Evolutionary conservation across 2,329 filamentous ascomycete species (phyloP), one percentile per base, ranked within the genome.

Genomic region (Stemphylium vesicarium): DNA sequence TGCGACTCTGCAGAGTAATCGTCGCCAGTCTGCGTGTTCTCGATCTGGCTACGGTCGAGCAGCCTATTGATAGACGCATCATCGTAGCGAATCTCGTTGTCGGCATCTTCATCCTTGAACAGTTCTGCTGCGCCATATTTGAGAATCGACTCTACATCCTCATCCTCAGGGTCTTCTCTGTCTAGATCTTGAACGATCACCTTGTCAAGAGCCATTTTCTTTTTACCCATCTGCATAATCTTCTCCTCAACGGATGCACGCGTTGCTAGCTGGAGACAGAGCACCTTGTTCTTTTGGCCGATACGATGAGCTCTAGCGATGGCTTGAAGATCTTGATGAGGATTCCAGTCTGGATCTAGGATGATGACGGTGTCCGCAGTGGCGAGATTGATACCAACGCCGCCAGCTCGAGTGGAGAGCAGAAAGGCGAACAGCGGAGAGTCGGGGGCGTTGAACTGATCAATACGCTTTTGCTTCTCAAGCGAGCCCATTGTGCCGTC

Each of bases 331-430:
- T 99, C 96, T 75, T 99, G 95, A 70, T 99, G 95, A 0, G 95
- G 95, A 59, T 99, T 99, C 80, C 96, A 98, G 71, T 99, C 95
- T 0, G 92, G 92, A 66, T 99, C 93, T 63, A 98, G 86, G 62
- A 99, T 97, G 62, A 99, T 97, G 57, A 99, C 96, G 0, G 95
- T 99, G 70, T 99, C 95, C 2, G 95, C 95, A 7, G 93, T 96
- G 0, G 95, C 95, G 50, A 99, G 82, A 71, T 99, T 99, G 80
- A 99, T 99, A 13, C 95, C 96, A 0, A 99, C 94, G 68, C 96
- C 95, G 49, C 95, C 95, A 15, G 96, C 93, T 60, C 95, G 88
- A 3, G 96, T 99, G 0, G 94, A 98, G 0, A 99, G 82, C 15
- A 99, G 78, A 76, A 99, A 98, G 0, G 90, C 92, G 73, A 98